Evolutionary conservation across 306 rosid species (phyloP).

Genomic region (Fragaria ananassa): DNA sequence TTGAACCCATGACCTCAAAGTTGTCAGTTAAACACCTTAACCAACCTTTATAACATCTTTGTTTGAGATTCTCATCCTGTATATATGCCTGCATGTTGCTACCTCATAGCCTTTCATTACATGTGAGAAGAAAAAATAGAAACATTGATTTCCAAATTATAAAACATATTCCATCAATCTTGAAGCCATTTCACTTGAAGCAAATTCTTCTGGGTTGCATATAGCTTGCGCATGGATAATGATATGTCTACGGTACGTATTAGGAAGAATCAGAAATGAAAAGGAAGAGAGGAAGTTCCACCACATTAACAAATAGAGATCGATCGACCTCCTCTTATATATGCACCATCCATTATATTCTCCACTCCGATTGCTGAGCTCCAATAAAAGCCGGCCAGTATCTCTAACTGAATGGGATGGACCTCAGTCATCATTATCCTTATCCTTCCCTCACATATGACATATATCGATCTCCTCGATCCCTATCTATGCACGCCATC

Average conservation of each 20-base stretch:
- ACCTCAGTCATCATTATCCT: constrained; percentile 1
- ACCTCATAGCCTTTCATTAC: not conserved
- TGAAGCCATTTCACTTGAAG: not conserved
- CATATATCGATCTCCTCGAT: not conserved
- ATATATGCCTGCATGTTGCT: not conserved
- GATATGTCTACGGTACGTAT: not conserved
- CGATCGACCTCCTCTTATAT: not conserved
- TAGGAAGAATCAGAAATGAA: not conserved
- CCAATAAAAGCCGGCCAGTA: constrained; percentile 1
- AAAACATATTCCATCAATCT: not conserved
- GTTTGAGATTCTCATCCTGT: no score
- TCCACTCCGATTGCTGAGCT: constrained; percentile 13
- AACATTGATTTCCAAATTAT: not conserved
- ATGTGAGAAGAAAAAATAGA: not conserved
- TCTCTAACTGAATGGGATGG: constrained; percentile 14
- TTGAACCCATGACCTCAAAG: no score
- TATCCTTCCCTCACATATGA: not conserved
- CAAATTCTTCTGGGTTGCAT: not conserved
- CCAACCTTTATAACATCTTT: no score
- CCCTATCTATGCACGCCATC: not conserved
- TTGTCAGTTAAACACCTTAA: no score
- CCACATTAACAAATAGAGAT: not conserved
- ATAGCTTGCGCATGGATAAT: not conserved
- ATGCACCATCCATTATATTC: constrained; percentile 6
- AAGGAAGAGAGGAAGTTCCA: not conserved